Percentiles rank a stretch among this genome's conserved stretches.
phyloP scores from a whole-genome alignment of 2,329 filamentous ascomycete species.

The Aspergillus aculeatinus region DNA sequence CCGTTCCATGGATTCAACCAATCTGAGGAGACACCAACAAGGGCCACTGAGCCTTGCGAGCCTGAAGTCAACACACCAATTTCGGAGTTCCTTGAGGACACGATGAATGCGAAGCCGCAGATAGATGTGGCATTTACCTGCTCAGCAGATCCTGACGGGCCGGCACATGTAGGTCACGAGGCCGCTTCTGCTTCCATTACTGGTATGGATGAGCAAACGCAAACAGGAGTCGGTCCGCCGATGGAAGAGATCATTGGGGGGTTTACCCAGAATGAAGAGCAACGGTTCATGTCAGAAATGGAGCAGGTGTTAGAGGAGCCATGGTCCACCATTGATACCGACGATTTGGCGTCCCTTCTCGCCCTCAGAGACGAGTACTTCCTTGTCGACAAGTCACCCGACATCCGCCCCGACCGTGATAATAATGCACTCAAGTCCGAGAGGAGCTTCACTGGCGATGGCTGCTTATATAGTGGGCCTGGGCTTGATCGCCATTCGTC shows the following conservation, averaged over 20 bases:
- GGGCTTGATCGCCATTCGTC: constrained; percentile 21
- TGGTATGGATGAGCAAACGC: not conserved
- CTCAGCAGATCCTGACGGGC: not conserved
- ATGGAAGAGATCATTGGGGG: not conserved
- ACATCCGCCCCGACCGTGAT: constrained; percentile 24
- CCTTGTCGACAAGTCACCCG: constrained; percentile 28
- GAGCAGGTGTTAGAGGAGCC: not conserved
- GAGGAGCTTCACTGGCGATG: constrained; percentile 18
- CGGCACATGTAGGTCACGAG: not conserved
- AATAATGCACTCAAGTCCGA: constrained; percentile 26
- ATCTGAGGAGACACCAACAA: not conserved
- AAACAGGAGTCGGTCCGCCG: not conserved
- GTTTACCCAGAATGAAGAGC: not conserved
- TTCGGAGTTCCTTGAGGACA: not conserved
- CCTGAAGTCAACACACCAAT: not conserved
- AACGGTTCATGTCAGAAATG: not conserved
- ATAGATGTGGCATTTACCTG: not conserved
- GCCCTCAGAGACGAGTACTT: constrained; percentile 29
- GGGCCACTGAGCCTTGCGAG: not conserved
- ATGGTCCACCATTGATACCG: constrained; percentile 26
- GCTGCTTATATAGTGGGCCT: constrained; percentile 20
- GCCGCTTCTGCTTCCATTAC: not conserved
- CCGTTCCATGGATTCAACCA: not conserved
- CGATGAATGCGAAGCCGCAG: not conserved
- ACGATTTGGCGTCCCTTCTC: constrained; percentile 20